Evolutionary conservation across 2,329 filamentous ascomycete species (phyloP), one percentile per base, ranked within the genome.

Genomic region (Pyrenochaeta sp.): DNA sequence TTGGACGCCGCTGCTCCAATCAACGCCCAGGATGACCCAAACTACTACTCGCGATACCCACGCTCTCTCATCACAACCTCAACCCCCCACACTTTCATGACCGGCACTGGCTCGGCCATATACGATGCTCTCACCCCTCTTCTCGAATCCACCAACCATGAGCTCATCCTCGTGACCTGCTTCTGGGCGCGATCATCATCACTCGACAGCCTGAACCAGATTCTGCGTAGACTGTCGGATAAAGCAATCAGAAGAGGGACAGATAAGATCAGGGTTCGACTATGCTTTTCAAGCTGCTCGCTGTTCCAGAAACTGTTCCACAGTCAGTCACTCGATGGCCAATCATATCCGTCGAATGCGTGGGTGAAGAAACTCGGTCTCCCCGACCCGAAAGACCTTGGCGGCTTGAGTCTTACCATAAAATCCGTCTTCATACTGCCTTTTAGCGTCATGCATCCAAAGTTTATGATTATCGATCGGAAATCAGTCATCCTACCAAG

Each of bases 401-500:
- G 72, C 0, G 83, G 83, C 3, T 79, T 95, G 13, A 81, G 91
- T 38, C 62, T 95, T 22, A 75, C 79, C 0, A 82, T 91, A 42
- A 92, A 90, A 74, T 90, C 85, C 51, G 76, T 93, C 6, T 95
- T 95, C 69, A 84, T 93, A 51, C 75, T 85, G 2, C 90, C 90
- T 0, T 85, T 94, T 47, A 90, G 88, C 60, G 86, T 95, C n/a
- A 88, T 94, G 84, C 90, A 95, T 63, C 87, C 89, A 0, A 95
- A 95, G 61, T 93, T 89, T 56, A 77, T 93, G 24, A 77, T 94
- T 10, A 69, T 93, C 1, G 90, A 95, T 65, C 79, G 86, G 1
- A 68, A 75, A 21, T 77, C 73, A 2, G 87, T 87, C 0, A 86
- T 87, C 58, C 69, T 94, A 7, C 89, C 89, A 0, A 90, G 87